A percentile compares a stretch with the other conserved stretches of the same genome.
Evolutionary conservation across 2,329 filamentous ascomycete genomes (phyloP).

Genomic region (Cladosporium sp.): DNA sequence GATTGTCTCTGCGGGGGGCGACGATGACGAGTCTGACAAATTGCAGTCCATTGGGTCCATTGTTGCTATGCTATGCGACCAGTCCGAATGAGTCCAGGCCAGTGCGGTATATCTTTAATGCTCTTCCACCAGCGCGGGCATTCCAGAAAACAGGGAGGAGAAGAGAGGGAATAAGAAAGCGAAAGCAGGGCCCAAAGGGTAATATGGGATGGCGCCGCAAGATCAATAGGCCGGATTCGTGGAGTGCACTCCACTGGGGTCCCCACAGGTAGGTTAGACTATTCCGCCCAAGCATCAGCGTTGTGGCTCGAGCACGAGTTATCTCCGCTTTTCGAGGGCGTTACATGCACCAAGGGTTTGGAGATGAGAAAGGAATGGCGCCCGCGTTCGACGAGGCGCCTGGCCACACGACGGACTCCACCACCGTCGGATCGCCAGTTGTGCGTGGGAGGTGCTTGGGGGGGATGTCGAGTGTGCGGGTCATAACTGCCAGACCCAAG

Average conservation of each 20-base stretch:
- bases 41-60: conserved; percentile 13
- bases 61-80: not conserved
- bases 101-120: not conserved
- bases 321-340: conserved; percentile 11
- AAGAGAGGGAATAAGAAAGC: conserved; percentile 6
- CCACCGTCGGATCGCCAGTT: not conserved
- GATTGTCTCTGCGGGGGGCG: conserved; percentile 24
- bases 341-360: conserved; percentile 12
- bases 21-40: conserved; percentile 29
- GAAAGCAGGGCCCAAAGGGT: conserved; percentile 9
- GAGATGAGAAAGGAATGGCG: conserved; percentile 11
- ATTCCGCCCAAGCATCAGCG: conserved; percentile 9
- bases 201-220: conserved; percentile 7
- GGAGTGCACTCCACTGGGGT: conserved; percentile 12
- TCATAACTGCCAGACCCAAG: conserved; percentile 5
- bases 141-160: conserved; percentile 8
- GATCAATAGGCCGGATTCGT: conserved; percentile 9
- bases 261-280: conserved; percentile 9
- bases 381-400: conserved; percentile 11
- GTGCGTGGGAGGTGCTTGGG: not conserved
- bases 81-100: not conserved
- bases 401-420: conserved; percentile 12
- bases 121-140: not conserved
- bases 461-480: conserved; percentile 3
- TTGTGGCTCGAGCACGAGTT: conserved; percentile 14